Conservation (phyloP, 2,329 filamentous ascomycete species). For the Graphilbum fragrans region DNA sequence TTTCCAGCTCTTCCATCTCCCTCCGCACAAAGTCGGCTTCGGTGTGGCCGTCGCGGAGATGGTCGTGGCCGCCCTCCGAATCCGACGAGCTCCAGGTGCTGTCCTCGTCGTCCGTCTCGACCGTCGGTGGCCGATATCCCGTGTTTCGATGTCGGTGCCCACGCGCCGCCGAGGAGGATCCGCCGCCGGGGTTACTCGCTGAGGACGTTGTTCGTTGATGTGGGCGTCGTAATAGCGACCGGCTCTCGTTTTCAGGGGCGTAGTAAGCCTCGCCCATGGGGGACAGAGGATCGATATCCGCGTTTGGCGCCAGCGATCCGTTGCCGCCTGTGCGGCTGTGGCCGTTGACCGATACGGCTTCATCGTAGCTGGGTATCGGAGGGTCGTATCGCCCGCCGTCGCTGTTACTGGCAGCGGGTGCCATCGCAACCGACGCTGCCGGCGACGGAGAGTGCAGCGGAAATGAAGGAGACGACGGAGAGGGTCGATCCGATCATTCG, state of each 20-base stretch:
- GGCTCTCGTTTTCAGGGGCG: conserved; percentile 60
- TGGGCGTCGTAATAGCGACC: conserved; percentile 53
- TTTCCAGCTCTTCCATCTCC: conserved; percentile 82
- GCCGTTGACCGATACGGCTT: conserved; percentile 53
- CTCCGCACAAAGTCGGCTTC: conserved; percentile 59
- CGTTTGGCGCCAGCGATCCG: conserved; percentile 5
- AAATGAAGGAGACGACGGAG: background rate
- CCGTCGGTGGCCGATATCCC: conserved; percentile 69
- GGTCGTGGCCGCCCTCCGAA: conserved; percentile 27
- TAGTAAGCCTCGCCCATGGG: conserved; percentile 49
- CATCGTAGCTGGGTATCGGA: conserved; percentile 75
- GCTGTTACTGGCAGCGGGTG: conserved; percentile 13
- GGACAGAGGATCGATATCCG: conserved; percentile 35
- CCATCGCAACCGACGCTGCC: background rate
- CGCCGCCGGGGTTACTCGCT: conserved; percentile 12
- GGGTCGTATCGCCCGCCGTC: conserved; percentile 44
- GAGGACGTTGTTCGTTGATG: conserved; percentile 27
- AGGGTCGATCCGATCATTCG: no score
- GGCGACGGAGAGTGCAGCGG: background rate
- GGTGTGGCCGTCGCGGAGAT: conserved; percentile 22
- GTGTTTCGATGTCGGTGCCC: conserved; percentile 19
- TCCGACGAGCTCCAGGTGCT: conserved; percentile 36
- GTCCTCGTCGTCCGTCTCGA: conserved; percentile 62
- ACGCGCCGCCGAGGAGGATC: conserved; percentile 16
- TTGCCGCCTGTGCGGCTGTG: conserved; percentile 12